Base-by-base conservation (phyloP, 805 yeast species). In the Lachancea sp. region DNA sequence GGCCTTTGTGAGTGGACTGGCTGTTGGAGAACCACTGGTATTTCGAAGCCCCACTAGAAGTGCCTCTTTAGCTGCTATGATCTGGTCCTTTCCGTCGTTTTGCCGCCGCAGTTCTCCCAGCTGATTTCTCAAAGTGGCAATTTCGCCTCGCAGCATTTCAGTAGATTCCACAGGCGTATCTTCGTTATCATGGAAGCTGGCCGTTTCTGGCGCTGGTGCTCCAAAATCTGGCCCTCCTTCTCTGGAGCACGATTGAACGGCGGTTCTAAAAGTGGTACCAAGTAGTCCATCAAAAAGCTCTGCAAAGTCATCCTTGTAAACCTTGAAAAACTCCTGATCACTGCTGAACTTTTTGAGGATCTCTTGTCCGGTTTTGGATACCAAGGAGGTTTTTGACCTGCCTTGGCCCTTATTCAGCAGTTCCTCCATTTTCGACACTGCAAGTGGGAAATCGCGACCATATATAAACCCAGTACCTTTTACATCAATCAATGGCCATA, bases 271-370 rank as follows among this genome's bases (percentile, higher is more conserved):
- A 1, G 61, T 53, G n/a, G 54, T 49, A 2, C 71, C 70, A 7
- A 63, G 47, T 18, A 69, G 47, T 6, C 63, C 58, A 20, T 54
- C 54, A 41, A 67, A 66, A 17, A 65, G 46, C 15, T 56, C 50
- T 26, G 53, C 48, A 52, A 66, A 63, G 16, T 66, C 69, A 9
- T 59, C 53, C 46, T 60, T 67, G 42, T 59, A 55, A 0, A 68
- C 54, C 39, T 63, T 62, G 35, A 53, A 52, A 36, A 55, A 53
- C n/a, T 57, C 55, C 22, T 65, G 58, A 6, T 58, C 61, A 16
- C 50, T 56, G 11, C 62, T 53, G 47, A 60, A 67, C n/a, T 60
- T 55, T 15, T 48, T 56, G 10, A 66, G 41, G 9, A 60, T 55
- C 16, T 49, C 48, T 16, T 49, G 42, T 2, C 65, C 67, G 2